These are phyloP conservation scores for Herpetomonas muscarum DNA, from an alignment of 208 protist species.

Conservation along the genomic window DNA sequence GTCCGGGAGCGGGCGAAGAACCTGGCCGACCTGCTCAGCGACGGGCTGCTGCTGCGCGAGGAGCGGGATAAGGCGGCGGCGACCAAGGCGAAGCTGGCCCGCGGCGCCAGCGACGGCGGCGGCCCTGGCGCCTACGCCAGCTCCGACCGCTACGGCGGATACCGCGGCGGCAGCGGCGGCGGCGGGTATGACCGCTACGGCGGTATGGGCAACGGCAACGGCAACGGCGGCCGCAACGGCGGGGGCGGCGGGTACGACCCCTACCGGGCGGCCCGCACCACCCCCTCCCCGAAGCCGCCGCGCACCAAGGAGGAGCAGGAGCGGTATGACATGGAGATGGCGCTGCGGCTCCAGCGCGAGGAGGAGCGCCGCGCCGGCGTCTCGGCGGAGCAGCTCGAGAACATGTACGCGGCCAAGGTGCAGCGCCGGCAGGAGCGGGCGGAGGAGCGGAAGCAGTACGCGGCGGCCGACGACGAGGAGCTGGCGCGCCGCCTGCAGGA, in stretches of 20 bases:
- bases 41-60: conserved; percentile 69
- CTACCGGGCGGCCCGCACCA: conserved; percentile 2
- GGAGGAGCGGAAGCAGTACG: conserved; percentile 13
- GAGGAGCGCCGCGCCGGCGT: conserved; percentile 75
- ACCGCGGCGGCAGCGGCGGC: conserved; percentile 12
- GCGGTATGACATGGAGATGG: conserved; percentile 80
- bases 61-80: conserved; percentile 68
- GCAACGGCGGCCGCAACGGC: conserved; percentile 7
- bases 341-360: conserved; percentile 78
- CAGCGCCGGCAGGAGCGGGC: conserved; percentile 18
- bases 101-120: conserved; percentile 32
- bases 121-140: conserved; percentile 20
- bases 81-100: conserved; percentile 65
- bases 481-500: conserved; percentile 70
- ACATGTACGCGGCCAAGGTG: conserved; percentile 59
- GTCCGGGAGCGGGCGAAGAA: conserved; percentile 84
- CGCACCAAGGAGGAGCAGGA: conserved; percentile 81
- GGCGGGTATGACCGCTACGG: conserved; percentile 11
- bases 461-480: conserved; percentile 53
- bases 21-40: conserved; percentile 74
- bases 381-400: conserved; percentile 57
- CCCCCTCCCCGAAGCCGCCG: conserved; percentile 13
- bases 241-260: conserved; percentile 14
- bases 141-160: conserved; percentile 19
- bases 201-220: conserved; percentile 11